These are phyloP conservation scores for Dillenia suffruticosa DNA, from an alignment of 164 flowering plant species.

Conservation along the genomic window DNA sequence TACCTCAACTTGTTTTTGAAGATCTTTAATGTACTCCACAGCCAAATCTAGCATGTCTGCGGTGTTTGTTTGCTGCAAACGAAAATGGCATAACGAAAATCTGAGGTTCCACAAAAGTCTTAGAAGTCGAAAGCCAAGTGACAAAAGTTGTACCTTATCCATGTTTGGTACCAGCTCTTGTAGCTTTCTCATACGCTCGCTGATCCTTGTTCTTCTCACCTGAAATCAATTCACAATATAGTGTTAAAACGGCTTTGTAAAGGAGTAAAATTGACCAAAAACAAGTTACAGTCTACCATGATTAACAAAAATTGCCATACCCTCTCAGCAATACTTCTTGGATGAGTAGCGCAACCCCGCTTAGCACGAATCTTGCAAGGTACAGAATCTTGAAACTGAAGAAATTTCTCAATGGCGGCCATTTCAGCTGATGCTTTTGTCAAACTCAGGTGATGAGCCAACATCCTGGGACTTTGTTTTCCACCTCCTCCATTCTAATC, in stretches of 20 bases:
- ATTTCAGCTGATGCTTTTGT: constrained; percentile 58
- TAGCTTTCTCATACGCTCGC: constrained; percentile 89
- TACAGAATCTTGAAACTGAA: constrained; percentile 67
- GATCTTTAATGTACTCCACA: constrained; percentile 88
- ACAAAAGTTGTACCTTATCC: constrained; percentile 67
- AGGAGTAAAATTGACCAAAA: no score
- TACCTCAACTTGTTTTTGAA: constrained; percentile 84
- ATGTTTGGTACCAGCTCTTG: constrained; percentile 98
- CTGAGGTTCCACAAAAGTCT: not conserved
- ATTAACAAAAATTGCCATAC: constrained; percentile 24
- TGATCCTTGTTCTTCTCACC: constrained; percentile 91
- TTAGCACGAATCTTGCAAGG: constrained; percentile 82
- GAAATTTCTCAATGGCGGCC: constrained; percentile 48
- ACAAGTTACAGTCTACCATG: no score
- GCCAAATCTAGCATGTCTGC: constrained; percentile 97
- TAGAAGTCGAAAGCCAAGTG: not conserved
- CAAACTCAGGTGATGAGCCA: constrained; percentile 79
- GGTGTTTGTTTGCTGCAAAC: constrained; percentile 91
- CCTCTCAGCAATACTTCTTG: constrained; percentile 96
- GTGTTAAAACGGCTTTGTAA: no score
- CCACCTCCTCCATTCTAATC: constrained; percentile 41
- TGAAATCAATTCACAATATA: constrained; percentile 18
- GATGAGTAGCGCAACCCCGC: constrained; percentile 94
- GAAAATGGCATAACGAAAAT: constrained; percentile 1
- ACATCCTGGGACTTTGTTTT: constrained; percentile 23